A percentile compares a stretch with the other conserved stretches of the same genome.
Evolutionary conservation across 2,329 filamentous ascomycete genomes (phyloP).

Genomic region (Lasiodiplodia hormozganensis): DNA sequence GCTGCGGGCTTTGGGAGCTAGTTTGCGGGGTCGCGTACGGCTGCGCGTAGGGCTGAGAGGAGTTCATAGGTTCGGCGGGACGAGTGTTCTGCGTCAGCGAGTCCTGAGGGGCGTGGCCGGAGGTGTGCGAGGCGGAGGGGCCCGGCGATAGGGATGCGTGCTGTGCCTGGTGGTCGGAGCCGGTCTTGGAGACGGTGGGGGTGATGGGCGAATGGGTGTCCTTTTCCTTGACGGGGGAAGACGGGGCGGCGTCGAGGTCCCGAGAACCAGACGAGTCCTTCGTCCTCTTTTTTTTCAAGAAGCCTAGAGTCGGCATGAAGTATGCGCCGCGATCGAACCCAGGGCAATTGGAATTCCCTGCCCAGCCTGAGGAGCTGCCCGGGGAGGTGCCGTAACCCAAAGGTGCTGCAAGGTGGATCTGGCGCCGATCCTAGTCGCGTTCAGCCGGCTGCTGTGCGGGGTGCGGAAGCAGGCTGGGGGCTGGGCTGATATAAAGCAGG

Average conservation of each 20-base stretch:
- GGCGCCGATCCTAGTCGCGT: constrained; percentile 28
- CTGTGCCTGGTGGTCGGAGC: constrained; percentile 37
- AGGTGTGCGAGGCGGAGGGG: constrained; percentile 28
- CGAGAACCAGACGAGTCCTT: constrained; percentile 74
- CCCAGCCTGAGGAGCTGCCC: constrained; percentile 34
- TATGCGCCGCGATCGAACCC: constrained; percentile 33
- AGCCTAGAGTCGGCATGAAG: constrained; percentile 90
- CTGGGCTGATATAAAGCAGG: constrained; percentile 21
- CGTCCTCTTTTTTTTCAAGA: constrained; percentile 98
- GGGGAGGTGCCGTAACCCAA: constrained; percentile 29
- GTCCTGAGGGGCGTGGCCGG: constrained; percentile 35
- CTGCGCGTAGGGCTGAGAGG: constrained; percentile 41
- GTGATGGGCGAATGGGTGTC: constrained; percentile 38
- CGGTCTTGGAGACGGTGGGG: constrained; percentile 41
- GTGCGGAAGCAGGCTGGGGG: constrained; percentile 16
- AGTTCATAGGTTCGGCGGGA: constrained; percentile 49
- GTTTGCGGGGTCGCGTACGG: constrained; percentile 42
- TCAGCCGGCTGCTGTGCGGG: constrained; percentile 26
- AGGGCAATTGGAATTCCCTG: constrained; percentile 36
- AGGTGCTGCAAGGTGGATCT: constrained; percentile 31
- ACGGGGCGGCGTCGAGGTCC: constrained; percentile 68
- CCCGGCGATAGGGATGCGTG: constrained; percentile 30
- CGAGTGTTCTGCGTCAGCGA: constrained; percentile 27
- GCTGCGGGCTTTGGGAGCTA: constrained; percentile 30
- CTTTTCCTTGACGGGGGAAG: constrained; percentile 70